phyloP scores from a whole-genome alignment of 2,329 filamentous ascomycete genomes.

The Aspergillus ochraceoroseus region DNA sequence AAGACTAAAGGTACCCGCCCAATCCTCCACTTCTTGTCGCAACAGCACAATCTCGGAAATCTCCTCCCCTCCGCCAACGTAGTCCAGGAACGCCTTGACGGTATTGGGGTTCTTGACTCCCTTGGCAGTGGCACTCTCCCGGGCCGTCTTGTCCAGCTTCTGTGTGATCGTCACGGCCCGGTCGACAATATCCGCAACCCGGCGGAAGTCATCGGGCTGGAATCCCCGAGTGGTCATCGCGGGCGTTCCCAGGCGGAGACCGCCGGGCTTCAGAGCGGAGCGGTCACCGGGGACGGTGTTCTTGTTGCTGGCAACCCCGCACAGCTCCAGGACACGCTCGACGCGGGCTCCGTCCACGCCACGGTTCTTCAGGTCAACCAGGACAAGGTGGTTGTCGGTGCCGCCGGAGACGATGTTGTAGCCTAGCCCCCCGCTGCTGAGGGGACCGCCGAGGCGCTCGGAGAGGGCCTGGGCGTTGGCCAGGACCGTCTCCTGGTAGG shows the following conservation, averaged over 20 bases:
- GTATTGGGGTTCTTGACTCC: slow-evolving; percentile 96
- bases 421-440: slow-evolving; percentile 63
- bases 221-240: slow-evolving; percentile 99
- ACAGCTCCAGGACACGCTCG: slow-evolving; percentile 82
- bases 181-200: slow-evolving; percentile 80
- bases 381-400: slow-evolving; percentile 96
- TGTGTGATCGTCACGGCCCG: slow-evolving; percentile 74
- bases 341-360: slow-evolving; percentile 86
- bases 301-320: slow-evolving; percentile 97
- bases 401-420: slow-evolving; percentile 94
- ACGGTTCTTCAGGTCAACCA: slow-evolving; percentile 85
- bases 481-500: slow-evolving; percentile 89
- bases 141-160: slow-evolving; percentile 62
- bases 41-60: slow-evolving; percentile 77
- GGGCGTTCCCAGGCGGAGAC: slow-evolving; percentile 87
- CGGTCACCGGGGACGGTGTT: slow-evolving; percentile 96
- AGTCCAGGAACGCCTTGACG: slow-evolving; percentile 96
- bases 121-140: slow-evolving; percentile 70
- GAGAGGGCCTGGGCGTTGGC: slow-evolving; percentile 91
- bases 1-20: slow-evolving; percentile 86
- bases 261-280: slow-evolving; percentile 87
- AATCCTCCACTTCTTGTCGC: slow-evolving; percentile 82
- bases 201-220: slow-evolving; percentile 76
- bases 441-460: slow-evolving; percentile 64
- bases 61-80: slow-evolving; percentile 73